These are phyloP conservation scores for Pythium aristosporum DNA, from an alignment of 352 stramenopile genomes.

Conservation along the genomic window DNA sequence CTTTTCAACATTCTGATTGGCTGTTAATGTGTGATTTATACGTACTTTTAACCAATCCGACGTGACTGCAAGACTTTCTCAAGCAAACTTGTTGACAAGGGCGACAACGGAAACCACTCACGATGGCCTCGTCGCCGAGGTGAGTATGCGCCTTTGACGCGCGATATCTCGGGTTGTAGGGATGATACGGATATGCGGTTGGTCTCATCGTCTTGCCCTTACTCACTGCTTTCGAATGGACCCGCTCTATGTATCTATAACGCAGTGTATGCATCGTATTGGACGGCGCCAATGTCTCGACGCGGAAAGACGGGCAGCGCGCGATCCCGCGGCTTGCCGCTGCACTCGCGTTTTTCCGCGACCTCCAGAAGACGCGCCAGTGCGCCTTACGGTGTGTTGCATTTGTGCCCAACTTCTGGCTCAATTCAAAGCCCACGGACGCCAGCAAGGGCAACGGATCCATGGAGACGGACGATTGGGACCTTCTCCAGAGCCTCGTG, in stretches of 20 bases:
- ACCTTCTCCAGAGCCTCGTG: constrained; percentile 51
- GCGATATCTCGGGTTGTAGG: not conserved
- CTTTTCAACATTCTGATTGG: not conserved
- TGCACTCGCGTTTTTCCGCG: constrained; percentile 64
- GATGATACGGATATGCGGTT: not conserved
- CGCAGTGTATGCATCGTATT: constrained; percentile 51
- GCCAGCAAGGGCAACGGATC: constrained; percentile 35
- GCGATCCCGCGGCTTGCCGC: constrained; percentile 58
- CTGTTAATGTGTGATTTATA: not conserved
- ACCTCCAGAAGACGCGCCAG: constrained; percentile 28
- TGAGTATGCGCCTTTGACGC: not conserved
- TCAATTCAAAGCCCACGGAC: constrained; percentile 54
- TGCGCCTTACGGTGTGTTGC: constrained; percentile 62
- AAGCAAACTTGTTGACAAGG: not conserved
- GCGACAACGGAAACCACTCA: not conserved
- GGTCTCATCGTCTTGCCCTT: not conserved
- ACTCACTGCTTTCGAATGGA: not conserved
- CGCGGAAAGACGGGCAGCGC: constrained; percentile 52
- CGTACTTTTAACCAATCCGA: not conserved
- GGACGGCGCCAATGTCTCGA: constrained; percentile 76
- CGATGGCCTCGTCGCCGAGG: not conserved
- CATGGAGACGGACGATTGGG: constrained; percentile 50
- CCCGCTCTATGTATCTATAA: not conserved
- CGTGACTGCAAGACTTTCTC: not conserved
- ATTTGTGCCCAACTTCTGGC: constrained; percentile 82